Evolutionary conservation across 2,329 filamentous ascomycete species (phyloP).

Genomic region (Colletotrichum magnum): DNA sequence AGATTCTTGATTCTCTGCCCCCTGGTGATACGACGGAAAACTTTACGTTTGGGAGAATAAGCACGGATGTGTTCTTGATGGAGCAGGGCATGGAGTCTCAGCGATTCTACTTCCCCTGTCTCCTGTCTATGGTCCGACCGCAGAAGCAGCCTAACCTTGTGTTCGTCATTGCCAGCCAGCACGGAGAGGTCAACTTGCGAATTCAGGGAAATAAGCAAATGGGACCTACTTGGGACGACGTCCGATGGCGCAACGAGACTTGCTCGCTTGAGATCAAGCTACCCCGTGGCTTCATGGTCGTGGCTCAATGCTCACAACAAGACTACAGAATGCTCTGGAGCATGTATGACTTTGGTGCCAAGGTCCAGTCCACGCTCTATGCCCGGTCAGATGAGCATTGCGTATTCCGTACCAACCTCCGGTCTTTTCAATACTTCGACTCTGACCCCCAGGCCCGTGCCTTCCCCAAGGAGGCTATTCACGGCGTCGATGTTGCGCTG

Average conservation of each 20-base stretch:
- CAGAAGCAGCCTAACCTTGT: constrained; percentile 78
- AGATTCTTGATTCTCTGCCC: constrained; percentile 79
- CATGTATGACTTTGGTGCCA: constrained; percentile 87
- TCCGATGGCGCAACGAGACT: constrained; percentile 81
- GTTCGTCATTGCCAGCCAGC: constrained; percentile 84
- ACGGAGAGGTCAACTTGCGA: constrained; percentile 80
- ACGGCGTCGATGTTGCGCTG: constrained; percentile 79
- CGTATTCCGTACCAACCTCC: constrained; percentile 78
- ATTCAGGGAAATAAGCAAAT: constrained; percentile 78
- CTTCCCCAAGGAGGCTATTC: constrained; percentile 82
- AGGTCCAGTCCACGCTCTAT: constrained; percentile 79
- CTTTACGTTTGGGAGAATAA: constrained; percentile 86
- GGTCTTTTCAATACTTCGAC: constrained; percentile 86
- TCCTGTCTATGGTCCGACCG: constrained; percentile 81
- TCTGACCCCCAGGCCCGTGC: constrained; percentile 75
- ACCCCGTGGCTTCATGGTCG: constrained; percentile 81
- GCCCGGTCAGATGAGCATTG: constrained; percentile 78
- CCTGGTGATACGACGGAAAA: constrained; percentile 80
- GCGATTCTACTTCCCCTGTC: constrained; percentile 78
- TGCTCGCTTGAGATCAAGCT: constrained; percentile 78
- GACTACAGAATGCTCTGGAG: constrained; percentile 86
- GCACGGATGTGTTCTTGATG: constrained; percentile 80
- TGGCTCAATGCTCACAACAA: constrained; percentile 78
- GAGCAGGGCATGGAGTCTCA: constrained; percentile 80
- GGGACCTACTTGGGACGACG: constrained; percentile 84